These are phyloP conservation scores for Galerina sulciceps DNA, from an alignment of 768 basidiomycete species.

Conservation along the genomic window DNA sequence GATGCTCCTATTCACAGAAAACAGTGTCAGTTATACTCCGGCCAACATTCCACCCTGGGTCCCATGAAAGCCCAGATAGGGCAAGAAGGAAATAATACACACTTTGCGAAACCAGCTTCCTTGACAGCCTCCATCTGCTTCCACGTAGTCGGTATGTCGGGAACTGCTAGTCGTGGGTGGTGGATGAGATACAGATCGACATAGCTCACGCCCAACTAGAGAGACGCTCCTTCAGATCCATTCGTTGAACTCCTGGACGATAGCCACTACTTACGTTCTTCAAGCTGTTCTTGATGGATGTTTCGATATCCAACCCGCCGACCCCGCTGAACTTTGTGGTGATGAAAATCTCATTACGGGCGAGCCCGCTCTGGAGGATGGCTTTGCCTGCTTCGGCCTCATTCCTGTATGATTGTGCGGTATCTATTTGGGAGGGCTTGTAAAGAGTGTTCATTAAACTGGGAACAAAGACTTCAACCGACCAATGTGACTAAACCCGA, in stretches of 20 bases:
- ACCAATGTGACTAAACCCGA: constrained; percentile 70
- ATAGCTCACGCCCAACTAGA: constrained; percentile 60
- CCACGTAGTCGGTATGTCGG: constrained; percentile 41
- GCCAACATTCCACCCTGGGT: too few relatives aligned
- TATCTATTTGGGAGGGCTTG: too few relatives aligned
- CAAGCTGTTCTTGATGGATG: constrained; percentile 39
- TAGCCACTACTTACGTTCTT: too few relatives aligned
- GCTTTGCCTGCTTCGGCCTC: constrained; percentile 41
- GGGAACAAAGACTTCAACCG: constrained; percentile 17
- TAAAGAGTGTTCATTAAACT: too few relatives aligned
- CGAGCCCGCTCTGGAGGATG: constrained; percentile 48
- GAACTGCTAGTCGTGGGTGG: constrained; percentile 34
- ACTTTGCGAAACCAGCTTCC: constrained; percentile 49
- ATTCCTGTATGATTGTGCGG: constrained; percentile 35
- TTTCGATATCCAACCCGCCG: constrained; percentile 24
- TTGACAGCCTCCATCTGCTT: constrained; percentile 58
- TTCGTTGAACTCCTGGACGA: not conserved
- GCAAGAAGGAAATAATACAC: constrained; percentile 1
- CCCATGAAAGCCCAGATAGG: not conserved
- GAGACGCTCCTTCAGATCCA: not conserved
- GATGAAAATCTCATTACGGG: constrained; percentile 49
- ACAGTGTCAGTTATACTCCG: too few relatives aligned
- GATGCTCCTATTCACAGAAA: constrained; percentile 55
- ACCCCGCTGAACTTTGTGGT: constrained; percentile 54
- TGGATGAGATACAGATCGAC: constrained; percentile 80